Conservation (phyloP, 768 basidiomycete species). For the Xerocomus brunneocitrinus region DNA sequence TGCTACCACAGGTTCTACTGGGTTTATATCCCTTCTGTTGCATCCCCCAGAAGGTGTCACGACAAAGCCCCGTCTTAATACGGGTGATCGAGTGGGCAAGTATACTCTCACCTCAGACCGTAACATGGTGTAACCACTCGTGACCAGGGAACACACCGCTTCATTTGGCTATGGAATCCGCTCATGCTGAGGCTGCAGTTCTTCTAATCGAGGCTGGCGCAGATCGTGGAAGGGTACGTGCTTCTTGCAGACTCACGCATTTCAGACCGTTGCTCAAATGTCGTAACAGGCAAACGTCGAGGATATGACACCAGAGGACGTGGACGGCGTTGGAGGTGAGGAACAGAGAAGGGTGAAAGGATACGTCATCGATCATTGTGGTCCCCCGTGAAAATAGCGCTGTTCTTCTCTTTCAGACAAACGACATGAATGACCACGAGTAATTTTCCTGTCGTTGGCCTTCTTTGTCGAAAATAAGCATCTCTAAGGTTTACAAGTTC, state of each 20-base stretch:
- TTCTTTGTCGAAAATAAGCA: too few species aligned
- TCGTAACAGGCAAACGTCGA: constrained; percentile 71
- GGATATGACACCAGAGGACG: constrained; percentile 78
- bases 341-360: constrained; percentile 79
- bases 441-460: too few species aligned
- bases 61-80: constrained; percentile 79
- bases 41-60: constrained; percentile 67
- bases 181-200: constrained; percentile 87
- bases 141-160: constrained; percentile 86
- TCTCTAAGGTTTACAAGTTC: background rate
- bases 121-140: constrained; percentile 1
- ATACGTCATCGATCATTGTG: constrained; percentile 74
- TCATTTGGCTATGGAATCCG: constrained; percentile 96
- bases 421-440: too few species aligned
- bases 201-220: constrained; percentile 93
- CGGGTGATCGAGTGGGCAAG: constrained; percentile 72
- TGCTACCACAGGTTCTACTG: constrained; percentile 89
- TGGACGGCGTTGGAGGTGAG: constrained; percentile 81
- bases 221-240: constrained; percentile 78
- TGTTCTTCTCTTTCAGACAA: too few species aligned
- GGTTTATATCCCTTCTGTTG: constrained; percentile 83
- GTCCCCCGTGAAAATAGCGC: constrained; percentile 28
- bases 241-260: background rate
- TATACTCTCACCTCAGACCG: constrained; percentile 1
- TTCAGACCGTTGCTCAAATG: constrained; percentile 1